A percentile compares a stretch with the other conserved stretches of the same genome.
These are phyloP conservation scores for Cadophora luteo-olivacea DNA, from an alignment of 2,329 filamentous ascomycete species.

Conservation along the genomic window DNA sequence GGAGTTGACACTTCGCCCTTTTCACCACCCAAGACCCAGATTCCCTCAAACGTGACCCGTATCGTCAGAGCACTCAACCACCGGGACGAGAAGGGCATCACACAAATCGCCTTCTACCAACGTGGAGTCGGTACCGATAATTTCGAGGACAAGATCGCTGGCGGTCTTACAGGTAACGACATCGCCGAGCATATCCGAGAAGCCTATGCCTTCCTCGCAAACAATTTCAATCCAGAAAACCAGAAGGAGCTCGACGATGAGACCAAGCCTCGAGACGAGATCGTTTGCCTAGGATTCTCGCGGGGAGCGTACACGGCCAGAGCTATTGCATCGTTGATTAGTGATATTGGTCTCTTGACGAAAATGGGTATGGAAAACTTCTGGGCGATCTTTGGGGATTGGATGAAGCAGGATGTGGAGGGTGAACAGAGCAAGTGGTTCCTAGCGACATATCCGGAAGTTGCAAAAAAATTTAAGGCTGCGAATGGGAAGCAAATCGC, in stretches of 20 bases:
- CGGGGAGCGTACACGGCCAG: conserved; percentile 50
- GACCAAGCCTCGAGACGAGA: conserved; percentile 42
- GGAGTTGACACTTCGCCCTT: conserved; percentile 27
- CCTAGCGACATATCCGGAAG: conserved; percentile 19
- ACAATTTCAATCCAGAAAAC: conserved; percentile 48
- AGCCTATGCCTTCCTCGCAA: conserved; percentile 54
- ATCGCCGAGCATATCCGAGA: conserved; percentile 58
- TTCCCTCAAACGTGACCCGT: conserved; percentile 64
- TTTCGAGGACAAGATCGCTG: conserved; percentile 54
- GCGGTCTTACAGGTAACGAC: conserved; percentile 61
- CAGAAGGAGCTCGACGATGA: conserved; percentile 32
- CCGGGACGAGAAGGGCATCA: conserved; percentile 54
- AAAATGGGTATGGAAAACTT: conserved; percentile 51
- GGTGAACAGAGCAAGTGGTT: conserved; percentile 35
- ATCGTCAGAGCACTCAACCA: conserved; percentile 62
- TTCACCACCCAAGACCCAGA: conserved; percentile 28
- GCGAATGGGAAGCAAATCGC: conserved; percentile 28
- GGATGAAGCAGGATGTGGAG: conserved; percentile 38
- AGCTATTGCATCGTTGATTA: conserved; percentile 46
- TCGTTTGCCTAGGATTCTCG: conserved; percentile 49
- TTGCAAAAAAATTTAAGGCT: conserved; percentile 23
- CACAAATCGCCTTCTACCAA: conserved; percentile 66
- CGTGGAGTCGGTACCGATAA: conserved; percentile 63
- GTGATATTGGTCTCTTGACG: conserved; percentile 50
- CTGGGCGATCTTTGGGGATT: conserved; percentile 51